These are phyloP conservation scores for Fagopyrum homotropicum DNA, from an alignment of 148 eudicot genomes.

Conservation along the genomic window DNA sequence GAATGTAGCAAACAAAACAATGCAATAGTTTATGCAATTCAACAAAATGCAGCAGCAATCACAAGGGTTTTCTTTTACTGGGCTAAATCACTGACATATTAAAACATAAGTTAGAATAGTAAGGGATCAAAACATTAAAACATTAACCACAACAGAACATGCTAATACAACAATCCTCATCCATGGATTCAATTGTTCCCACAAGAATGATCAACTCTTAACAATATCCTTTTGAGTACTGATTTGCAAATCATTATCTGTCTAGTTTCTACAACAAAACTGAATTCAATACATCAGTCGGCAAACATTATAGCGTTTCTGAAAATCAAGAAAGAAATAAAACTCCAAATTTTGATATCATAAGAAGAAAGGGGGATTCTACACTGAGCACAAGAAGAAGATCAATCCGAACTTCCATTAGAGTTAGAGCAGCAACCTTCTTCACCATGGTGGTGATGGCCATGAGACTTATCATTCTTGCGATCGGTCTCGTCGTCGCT, in stretches of 20 bases:
- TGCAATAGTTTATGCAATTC: not conserved
- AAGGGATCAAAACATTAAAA: not conserved
- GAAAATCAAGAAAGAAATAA: not conserved
- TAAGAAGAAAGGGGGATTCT: not conserved
- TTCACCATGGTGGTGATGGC: slow-evolving; percentile 16
- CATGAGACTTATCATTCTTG: slow-evolving; percentile 11
- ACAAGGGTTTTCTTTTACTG: not conserved
- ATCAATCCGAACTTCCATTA: slow-evolving; percentile 18
- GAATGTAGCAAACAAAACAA: not conserved
- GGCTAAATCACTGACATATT: not conserved
- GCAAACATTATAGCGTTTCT: not conserved
- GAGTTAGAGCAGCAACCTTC: slow-evolving; percentile 29
- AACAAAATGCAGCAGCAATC: not conserved
- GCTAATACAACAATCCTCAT: not conserved
- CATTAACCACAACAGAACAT: not conserved
- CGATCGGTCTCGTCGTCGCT: slow-evolving; percentile 51
- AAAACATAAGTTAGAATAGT: not conserved
- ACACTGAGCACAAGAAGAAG: not conserved
- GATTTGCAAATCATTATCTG: not conserved
- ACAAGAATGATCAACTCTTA: not conserved
- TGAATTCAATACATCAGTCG: slow-evolving; percentile 1
- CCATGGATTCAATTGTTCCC: not conserved
- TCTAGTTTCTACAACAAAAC: slow-evolving; percentile 6
- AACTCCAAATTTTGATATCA: not conserved
- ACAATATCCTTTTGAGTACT: not conserved